Evolutionary conservation across 1,139 yeast genomes (phyloP).

Genomic region (Zygosaccharomyces sapae): DNA sequence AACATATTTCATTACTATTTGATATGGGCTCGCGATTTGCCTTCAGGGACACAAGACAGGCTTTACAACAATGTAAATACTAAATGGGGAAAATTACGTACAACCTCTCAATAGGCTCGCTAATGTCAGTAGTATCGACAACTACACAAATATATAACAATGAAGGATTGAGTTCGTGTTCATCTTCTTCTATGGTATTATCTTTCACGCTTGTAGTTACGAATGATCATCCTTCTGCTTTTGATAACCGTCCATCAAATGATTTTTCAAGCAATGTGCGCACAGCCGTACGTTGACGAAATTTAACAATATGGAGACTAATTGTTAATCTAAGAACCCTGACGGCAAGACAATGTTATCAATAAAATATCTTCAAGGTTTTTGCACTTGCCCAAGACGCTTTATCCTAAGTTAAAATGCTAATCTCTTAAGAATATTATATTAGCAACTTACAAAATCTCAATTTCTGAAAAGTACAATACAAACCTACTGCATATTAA

Average conservation of each 20-base stretch:
- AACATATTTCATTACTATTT: neutral
- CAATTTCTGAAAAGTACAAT: neutral
- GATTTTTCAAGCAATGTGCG: neutral
- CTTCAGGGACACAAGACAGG: neutral
- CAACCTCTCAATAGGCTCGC: neutral
- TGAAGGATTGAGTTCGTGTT: no score
- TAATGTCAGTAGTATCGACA: neutral
- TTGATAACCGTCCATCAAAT: no score
- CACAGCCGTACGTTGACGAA: neutral
- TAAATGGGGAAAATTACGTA: neutral
- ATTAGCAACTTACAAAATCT: constrained; percentile 1
- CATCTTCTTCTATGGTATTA: no score
- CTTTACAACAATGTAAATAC: neutral
- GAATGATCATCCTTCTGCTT: no score
- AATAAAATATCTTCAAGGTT: no score
- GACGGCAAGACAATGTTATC: no score
- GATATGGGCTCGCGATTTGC: no score
- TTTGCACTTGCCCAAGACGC: neutral
- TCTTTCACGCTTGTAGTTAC: no score
- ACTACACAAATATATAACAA: no score
- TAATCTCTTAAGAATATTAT: neutral
- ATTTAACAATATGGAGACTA: neutral
- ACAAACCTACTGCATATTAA: constrained; percentile 5
- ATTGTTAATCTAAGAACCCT: neutral
- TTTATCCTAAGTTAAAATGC: neutral